Evolutionary conservation across 495 filamentous ascomycete species (phyloP), one percentile per base, ranked within the genome.

Genomic region (Thermochaetoides thermophila): DNA sequence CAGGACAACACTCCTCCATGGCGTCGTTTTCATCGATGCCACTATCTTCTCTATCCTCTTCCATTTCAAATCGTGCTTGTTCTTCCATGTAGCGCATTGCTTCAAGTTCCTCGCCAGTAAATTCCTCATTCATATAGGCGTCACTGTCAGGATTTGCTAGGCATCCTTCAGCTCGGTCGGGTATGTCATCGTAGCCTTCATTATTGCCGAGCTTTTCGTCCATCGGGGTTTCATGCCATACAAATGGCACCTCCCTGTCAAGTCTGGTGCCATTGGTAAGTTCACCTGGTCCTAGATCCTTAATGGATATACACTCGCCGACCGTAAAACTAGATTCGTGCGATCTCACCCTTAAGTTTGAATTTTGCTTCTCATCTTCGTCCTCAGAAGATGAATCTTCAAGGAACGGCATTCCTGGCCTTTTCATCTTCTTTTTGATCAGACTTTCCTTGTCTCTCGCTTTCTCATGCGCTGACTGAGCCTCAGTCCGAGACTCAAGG

Each of bases 61-160:
- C 63, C 17, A 58, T 60, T 37, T 79, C 76, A 6, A 78, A 53
- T 25, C 56, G 51, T 10, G 61, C 62, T 44, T 79, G 73, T 45
- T 76, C 73, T 46, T 71, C 64, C 71, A 76, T 72, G 49, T 63
- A 74, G 25, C 60, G 48, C 40, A 71, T 59, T 49, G 76, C 74
- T 8, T 68, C 42, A 37, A 60, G 69, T 49, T 80, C 75, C 39
- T 81, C 76, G 7, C 74, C 76, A 32, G 66, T 62, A 22, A 60
- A 61, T 22, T 69, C 66, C 29, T 67, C 63, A 26, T 40, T 44
- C 1, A 57, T 57, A 14, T 64, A 56, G 23, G 65, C 64, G 19
- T 46, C 56, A 29, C 55, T 64, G 50, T 61, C 62, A 36, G n/a
- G n/a, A n/a, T n/a, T n/a, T n/a, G n/a, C n/a, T n/a, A n/a, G n/a